phyloP scores from a whole-genome alignment of 2,329 filamentous ascomycete genomes.

The Clonostachys byssicola region DNA sequence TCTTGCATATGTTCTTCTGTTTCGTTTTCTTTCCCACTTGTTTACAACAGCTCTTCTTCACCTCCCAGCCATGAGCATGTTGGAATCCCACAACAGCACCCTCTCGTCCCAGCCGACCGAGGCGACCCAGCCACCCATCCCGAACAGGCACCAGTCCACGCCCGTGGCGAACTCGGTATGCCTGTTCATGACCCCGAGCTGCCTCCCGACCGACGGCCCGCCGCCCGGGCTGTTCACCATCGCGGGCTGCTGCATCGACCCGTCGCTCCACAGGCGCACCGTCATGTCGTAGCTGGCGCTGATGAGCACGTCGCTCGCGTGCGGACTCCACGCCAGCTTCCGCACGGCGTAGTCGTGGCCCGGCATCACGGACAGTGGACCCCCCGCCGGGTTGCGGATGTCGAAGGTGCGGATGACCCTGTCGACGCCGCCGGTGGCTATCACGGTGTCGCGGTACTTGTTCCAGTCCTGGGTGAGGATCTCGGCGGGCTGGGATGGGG shows the following conservation, averaged over 20 bases:
- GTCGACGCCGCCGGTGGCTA: constrained; percentile 90
- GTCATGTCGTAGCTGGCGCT: constrained; percentile 98
- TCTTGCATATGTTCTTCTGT: neutral
- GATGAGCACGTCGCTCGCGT: constrained; percentile 82
- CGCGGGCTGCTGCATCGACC: constrained; percentile 32
- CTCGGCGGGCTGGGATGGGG: constrained; percentile 71
- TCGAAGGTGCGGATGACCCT: constrained; percentile 86
- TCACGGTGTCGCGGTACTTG: constrained; percentile 82
- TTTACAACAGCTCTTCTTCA: constrained; percentile 4
- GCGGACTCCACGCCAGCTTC: constrained; percentile 85
- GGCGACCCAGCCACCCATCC: constrained; percentile 91
- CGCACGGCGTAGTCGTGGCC: constrained; percentile 92
- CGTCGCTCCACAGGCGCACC: constrained; percentile 89
- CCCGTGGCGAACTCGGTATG: constrained; percentile 97
- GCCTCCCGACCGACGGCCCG: constrained; percentile 50
- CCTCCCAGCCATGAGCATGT: constrained; percentile 31
- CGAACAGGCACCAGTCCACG: constrained; percentile 97
- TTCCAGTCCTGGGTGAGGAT: constrained; percentile 98
- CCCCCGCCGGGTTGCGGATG: constrained; percentile 69
- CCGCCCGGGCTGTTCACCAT: constrained; percentile 24
- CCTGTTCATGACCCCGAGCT: constrained; percentile 82
- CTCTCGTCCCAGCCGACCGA: constrained; percentile 93
- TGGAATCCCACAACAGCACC: constrained; percentile 88
- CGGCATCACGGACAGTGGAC: constrained; percentile 68
- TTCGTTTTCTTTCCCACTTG: neutral